Evolutionary conservation across 2,329 filamentous ascomycete genomes (phyloP).

Genomic region (Pezicula rhizophila): DNA sequence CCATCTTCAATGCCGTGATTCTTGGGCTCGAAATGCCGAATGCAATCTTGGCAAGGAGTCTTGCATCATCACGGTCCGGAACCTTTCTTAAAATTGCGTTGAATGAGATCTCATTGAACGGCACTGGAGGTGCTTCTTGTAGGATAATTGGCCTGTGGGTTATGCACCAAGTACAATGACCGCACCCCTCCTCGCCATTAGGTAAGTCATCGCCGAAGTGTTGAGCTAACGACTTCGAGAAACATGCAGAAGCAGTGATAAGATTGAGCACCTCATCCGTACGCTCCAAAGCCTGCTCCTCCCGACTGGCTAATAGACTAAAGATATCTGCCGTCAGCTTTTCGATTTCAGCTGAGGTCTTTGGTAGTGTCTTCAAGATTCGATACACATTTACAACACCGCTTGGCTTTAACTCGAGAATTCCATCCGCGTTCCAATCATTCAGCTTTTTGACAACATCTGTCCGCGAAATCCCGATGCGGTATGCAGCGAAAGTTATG

Average conservation of each 20-base stretch:
- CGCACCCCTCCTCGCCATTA: constrained; percentile 38
- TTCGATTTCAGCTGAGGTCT: constrained; percentile 34
- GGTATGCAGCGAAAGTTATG: constrained; percentile 33
- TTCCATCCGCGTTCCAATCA: constrained; percentile 41
- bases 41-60: constrained; percentile 52
- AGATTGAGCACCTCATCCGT: constrained; percentile 45
- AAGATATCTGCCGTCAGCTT: constrained; percentile 42
- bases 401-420: constrained; percentile 44
- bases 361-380: constrained; percentile 41
- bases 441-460: constrained; percentile 51
- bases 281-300: constrained; percentile 46
- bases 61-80: constrained; percentile 46
- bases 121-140: constrained; percentile 31
- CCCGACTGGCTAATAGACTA: constrained; percentile 42
- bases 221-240: constrained; percentile 43
- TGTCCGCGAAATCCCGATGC: constrained; percentile 31
- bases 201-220: constrained; percentile 53
- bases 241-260: constrained; percentile 45
- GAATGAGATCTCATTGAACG: constrained; percentile 35
- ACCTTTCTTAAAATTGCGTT: constrained; percentile 37
- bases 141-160: constrained; percentile 33
- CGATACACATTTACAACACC: constrained; percentile 50
- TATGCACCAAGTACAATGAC: constrained; percentile 47
- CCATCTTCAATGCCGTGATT: constrained; percentile 41
- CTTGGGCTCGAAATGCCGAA: constrained; percentile 58